Percentiles rank a stretch among this genome's conserved stretches.
phyloP scores from a whole-genome alignment of 2,329 filamentous ascomycete species.

The Fusarium chaquense region DNA sequence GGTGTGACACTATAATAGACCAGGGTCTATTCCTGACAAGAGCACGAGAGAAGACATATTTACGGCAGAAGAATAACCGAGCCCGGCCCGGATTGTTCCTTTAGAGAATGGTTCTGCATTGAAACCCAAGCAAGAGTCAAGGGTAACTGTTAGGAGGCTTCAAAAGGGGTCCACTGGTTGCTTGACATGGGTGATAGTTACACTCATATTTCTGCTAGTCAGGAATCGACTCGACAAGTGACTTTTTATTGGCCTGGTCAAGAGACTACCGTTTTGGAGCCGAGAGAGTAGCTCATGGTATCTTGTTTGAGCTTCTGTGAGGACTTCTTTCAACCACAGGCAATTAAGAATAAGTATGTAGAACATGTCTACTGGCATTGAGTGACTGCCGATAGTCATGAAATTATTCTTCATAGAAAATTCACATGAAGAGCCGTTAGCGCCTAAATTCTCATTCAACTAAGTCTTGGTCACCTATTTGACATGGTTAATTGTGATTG shows the following conservation, averaged over 20 bases:
- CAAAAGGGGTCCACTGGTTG: not conserved
- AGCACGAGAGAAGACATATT: not conserved
- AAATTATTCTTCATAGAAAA: not conserved
- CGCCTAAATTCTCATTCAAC: not conserved
- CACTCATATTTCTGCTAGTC: not conserved
- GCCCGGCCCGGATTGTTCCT: not conserved
- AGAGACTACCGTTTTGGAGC: not conserved
- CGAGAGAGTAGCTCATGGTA: not conserved
- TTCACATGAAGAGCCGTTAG: not conserved
- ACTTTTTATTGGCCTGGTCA: too few species aligned
- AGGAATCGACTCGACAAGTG: not conserved
- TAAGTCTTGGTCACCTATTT: not conserved
- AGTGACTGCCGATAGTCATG: not conserved
- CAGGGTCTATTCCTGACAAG: not conserved
- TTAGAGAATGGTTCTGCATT: not conserved
- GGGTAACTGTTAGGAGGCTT: not conserved
- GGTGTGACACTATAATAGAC: not conserved
- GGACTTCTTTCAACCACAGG: not conserved
- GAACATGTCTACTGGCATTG: not conserved
- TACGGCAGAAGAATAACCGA: not conserved
- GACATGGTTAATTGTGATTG: not conserved
- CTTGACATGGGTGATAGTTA: not conserved
- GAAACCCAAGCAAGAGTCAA: not conserved
- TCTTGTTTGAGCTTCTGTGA: not conserved
- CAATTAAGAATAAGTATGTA: not conserved